Percentiles rank a stretch among this genome's conserved stretches.
Conservation (phyloP, 768 basidiomycete species). For the Boletus vermiculosoides region DNA sequence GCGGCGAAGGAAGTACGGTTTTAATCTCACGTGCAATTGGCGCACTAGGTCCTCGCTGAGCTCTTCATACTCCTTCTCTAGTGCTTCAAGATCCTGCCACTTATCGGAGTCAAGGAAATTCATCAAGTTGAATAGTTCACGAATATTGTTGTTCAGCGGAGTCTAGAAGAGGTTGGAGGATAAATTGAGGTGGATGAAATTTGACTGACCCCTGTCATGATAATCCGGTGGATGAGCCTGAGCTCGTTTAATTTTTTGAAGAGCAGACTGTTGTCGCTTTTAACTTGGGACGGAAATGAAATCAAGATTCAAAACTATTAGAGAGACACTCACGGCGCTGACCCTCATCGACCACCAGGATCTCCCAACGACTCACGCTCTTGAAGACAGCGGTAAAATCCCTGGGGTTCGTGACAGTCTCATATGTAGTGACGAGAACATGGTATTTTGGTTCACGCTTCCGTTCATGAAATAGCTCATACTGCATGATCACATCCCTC, state of each 20-base stretch:
- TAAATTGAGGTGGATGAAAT: not conserved
- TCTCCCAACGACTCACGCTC: conserved; percentile 86
- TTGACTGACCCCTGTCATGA: conserved; percentile 78
- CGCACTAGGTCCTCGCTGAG: conserved; percentile 79
- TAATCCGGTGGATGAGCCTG: conserved; percentile 72
- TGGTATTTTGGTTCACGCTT: conserved; percentile 69
- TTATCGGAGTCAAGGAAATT: conserved; percentile 83
- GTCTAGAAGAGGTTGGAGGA: conserved; percentile 47
- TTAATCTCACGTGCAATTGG: conserved; percentile 71
- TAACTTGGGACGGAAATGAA: conserved; percentile 51
- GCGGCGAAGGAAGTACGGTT: conserved; percentile 91
- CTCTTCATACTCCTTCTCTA: conserved; percentile 73
- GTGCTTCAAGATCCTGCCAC: conserved; percentile 71
- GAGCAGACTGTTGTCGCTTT: conserved; percentile 74
- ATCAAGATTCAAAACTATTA: not conserved
- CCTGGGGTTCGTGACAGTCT: conserved; percentile 65
- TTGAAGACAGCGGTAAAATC: conserved; percentile 80
- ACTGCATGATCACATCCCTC: conserved; percentile 76
- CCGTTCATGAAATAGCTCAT: conserved; percentile 70
- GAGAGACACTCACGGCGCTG: conserved; percentile 66
- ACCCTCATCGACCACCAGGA: conserved; percentile 90
- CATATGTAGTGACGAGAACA: conserved; percentile 92
- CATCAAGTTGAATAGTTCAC: conserved; percentile 96
- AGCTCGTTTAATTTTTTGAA: conserved; percentile 84
- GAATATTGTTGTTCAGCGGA: conserved; percentile 94